phyloP scores from a whole-genome alignment of 23 red algal genomes.

The Gracilaria gracilis region DNA sequence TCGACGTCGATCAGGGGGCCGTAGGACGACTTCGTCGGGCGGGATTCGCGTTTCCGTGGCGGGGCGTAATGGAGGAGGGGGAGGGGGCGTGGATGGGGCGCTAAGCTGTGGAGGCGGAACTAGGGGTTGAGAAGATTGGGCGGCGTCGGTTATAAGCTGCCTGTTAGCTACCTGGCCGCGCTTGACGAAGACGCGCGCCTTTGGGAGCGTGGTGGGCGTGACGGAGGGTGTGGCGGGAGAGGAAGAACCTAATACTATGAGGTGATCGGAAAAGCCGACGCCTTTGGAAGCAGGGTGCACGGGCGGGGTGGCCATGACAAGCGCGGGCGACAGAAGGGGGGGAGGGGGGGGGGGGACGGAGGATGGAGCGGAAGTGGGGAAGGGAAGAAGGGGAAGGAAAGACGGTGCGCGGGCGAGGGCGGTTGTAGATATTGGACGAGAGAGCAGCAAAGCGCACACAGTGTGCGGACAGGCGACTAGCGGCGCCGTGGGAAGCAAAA shows the following conservation, averaged over 20 bases:
- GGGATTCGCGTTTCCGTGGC: slow-evolving; percentile 16
- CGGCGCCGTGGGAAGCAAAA: no score
- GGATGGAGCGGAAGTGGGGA: not conserved
- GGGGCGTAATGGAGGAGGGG: not conserved
- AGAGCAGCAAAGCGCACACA: not conserved
- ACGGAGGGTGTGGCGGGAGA: not conserved
- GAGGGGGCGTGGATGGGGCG: not conserved
- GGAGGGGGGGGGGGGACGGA: not conserved
- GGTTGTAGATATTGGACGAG: not conserved
- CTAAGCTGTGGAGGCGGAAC: not conserved
- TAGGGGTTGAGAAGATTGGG: not conserved
- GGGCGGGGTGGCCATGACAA: not conserved
- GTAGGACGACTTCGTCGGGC: slow-evolving; percentile 46
- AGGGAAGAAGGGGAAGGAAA: not conserved
- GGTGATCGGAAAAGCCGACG: slow-evolving; percentile 33
- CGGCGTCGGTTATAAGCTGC: not conserved
- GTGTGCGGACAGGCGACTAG: no score
- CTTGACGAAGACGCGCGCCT: slow-evolving; percentile 35
- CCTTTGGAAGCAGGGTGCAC: not conserved
- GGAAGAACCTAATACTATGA: slow-evolving; percentile 5
- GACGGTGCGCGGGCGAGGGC: not conserved
- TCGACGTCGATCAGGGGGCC: slow-evolving; percentile 42
- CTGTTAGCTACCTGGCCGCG: not conserved
- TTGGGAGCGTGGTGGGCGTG: not conserved
- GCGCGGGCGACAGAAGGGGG: not conserved